Conservation (phyloP, 768 basidiomycete species). For the Phallus indusiatus region DNA sequence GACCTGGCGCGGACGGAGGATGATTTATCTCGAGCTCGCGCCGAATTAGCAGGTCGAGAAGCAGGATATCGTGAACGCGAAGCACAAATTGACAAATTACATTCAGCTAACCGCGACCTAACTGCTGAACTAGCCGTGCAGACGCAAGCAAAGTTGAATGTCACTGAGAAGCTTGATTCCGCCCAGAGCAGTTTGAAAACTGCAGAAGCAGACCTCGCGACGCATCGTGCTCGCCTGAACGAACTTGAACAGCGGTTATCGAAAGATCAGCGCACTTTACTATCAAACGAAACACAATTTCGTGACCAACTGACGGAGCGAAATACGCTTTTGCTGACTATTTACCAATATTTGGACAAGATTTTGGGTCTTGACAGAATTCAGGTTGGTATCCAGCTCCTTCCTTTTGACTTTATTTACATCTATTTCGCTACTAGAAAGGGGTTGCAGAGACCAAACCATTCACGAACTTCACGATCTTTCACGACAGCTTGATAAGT, state of each 20-base stretch:
- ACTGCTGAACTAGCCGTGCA: slow-evolving; percentile 71
- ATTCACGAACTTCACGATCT: slow-evolving; percentile 86
- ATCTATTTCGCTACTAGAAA: slow-evolving; percentile 47
- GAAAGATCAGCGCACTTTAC: slow-evolving; percentile 69
- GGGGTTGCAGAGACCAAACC: slow-evolving; percentile 77
- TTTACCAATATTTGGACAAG: slow-evolving; percentile 93
- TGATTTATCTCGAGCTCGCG: slow-evolving; percentile 60
- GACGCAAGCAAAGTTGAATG: slow-evolving; percentile 77
- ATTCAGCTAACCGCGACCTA: slow-evolving; percentile 75
- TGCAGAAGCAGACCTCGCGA: slow-evolving; percentile 58
- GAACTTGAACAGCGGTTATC: slow-evolving; percentile 74
- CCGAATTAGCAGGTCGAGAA: slow-evolving; percentile 62
- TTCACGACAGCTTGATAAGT: slow-evolving; percentile 89
- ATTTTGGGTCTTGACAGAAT: slow-evolving; percentile 86
- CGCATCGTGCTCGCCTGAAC: slow-evolving; percentile 48
- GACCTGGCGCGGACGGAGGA: slow-evolving; percentile 77
- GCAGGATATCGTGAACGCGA: slow-evolving; percentile 60
- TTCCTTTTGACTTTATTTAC: too few species aligned
- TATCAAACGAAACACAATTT: slow-evolving; percentile 69
- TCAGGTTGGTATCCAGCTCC: slow-evolving; percentile 40
- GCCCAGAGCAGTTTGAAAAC: slow-evolving; percentile 51
- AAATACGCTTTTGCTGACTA: slow-evolving; percentile 82
- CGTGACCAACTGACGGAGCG: slow-evolving; percentile 89
- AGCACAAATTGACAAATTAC: slow-evolving; percentile 59
- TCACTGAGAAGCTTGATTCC: slow-evolving; percentile 82